phyloP scores from a whole-genome alignment of 176 grass and related monocot genomes.

The Aegilops bicornis region DNA sequence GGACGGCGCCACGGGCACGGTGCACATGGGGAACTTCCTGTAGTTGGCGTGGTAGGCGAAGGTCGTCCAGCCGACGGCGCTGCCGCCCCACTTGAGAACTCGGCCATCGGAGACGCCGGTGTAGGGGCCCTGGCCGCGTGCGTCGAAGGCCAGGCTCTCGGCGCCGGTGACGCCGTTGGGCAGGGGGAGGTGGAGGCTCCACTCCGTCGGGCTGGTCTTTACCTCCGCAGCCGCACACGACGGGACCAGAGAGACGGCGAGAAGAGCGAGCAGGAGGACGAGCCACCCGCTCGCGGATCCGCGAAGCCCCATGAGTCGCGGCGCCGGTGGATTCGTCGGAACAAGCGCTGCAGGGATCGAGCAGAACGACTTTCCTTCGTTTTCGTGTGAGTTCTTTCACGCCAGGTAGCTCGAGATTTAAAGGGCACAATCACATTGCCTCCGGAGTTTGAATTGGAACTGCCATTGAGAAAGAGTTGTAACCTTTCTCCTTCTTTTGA shows the following conservation, averaged over 20 bases:
- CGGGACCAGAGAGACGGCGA: not conserved
- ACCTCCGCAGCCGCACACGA: not conserved
- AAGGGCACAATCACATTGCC: no score
- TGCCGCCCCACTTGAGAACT: slow-evolving; percentile 58
- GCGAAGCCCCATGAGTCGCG: not conserved
- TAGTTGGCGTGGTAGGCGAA: not conserved
- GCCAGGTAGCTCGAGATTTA: no score
- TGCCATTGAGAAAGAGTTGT: no score
- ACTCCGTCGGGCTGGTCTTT: not conserved
- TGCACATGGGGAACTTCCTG: not conserved
- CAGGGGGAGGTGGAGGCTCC: not conserved
- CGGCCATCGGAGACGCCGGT: slow-evolving; percentile 69
- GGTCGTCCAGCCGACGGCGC: slow-evolving; percentile 37
- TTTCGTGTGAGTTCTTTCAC: no score
- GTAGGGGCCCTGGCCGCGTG: slow-evolving; percentile 48
- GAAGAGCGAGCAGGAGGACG: not conserved
- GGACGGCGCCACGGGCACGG: not conserved
- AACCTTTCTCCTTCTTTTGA: no score
- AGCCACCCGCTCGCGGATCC: not conserved
- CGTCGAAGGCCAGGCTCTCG: not conserved
- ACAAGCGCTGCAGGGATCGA: no score
- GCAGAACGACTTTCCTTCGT: no score
- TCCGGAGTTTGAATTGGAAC: no score
- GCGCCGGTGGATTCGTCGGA: not conserved
- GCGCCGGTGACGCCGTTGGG: not conserved